phyloP scores from a whole-genome alignment of 352 stramenopile species.

The Globisporangium okanoganense region DNA sequence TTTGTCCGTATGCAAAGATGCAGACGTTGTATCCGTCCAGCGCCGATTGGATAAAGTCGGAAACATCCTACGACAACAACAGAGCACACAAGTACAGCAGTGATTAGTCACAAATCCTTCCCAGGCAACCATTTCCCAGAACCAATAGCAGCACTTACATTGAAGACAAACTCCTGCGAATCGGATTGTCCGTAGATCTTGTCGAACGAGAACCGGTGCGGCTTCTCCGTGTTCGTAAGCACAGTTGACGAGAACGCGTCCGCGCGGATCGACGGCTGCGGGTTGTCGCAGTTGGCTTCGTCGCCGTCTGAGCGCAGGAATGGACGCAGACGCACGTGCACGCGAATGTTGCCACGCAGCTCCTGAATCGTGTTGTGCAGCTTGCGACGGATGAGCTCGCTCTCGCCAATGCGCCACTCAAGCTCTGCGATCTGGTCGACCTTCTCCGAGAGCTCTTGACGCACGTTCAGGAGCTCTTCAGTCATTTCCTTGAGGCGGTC shows the following conservation, averaged over 20 bases:
- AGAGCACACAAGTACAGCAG: constrained; percentile 1
- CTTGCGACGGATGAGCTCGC: constrained; percentile 83
- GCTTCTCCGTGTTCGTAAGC: constrained; percentile 62
- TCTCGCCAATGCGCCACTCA: constrained; percentile 54
- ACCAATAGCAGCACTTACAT: constrained; percentile 6
- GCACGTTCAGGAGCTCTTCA: constrained; percentile 53
- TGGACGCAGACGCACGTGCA: constrained; percentile 94
- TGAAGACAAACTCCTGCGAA: constrained; percentile 96
- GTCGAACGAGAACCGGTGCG: constrained; percentile 96
- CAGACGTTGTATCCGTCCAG: constrained; percentile 99
- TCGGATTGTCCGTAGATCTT: constrained; percentile 95
- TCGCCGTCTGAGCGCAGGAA: constrained; percentile 85
- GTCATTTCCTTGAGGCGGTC: constrained; percentile 66
- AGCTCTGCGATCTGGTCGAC: constrained; percentile 63
- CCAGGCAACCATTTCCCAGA: constrained; percentile 11
- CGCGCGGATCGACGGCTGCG: constrained; percentile 50
- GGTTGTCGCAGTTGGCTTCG: constrained; percentile 42
- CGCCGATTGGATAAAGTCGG: constrained; percentile 88
- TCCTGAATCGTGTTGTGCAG: constrained; percentile 99
- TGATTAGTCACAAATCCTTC: too few species aligned
- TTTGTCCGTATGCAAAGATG: constrained; percentile 99
- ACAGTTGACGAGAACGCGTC: constrained; percentile 74
- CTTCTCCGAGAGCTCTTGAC: constrained; percentile 63
- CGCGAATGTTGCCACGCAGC: constrained; percentile 98
- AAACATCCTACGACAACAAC: constrained; percentile 57